Percentiles rank a stretch among this genome's conserved stretches.
Evolutionary conservation across 192 early-diverging fungal species (phyloP).

Genomic region (Oehlia diaphana): DNA sequence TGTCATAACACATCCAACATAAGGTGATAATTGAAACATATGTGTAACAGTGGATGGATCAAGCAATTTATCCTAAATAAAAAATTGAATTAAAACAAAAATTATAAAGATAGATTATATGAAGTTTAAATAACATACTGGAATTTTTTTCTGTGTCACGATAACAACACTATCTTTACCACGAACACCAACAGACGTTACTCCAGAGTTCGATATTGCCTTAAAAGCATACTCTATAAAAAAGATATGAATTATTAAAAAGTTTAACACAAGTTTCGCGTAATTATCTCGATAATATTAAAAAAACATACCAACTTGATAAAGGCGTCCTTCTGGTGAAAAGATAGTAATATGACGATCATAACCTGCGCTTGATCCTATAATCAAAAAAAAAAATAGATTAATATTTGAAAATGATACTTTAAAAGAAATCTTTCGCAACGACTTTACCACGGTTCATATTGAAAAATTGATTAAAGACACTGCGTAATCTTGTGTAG

Average conservation of each 20-base stretch:
- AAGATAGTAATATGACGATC: constrained; percentile 99
- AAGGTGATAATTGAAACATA: constrained; percentile 88
- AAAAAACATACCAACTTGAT: constrained; percentile 88
- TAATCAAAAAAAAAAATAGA: neutral
- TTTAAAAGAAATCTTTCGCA: neutral
- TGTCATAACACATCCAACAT: constrained; percentile 98
- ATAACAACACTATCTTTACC: constrained; percentile 95
- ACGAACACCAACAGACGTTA: constrained; percentile 94
- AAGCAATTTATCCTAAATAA: constrained; percentile 86
- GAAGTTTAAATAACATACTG: constrained; percentile 42
- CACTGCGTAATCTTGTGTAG: neutral
- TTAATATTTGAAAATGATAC: neutral
- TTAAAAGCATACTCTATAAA: constrained; percentile 97
- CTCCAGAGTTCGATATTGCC: constrained; percentile 96
- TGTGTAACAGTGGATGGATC: constrained; percentile 93
- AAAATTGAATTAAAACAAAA: constrained; percentile 1
- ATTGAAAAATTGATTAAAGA: neutral
- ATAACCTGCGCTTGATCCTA: constrained; percentile 71
- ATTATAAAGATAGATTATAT: neutral
- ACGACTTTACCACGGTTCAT: neutral
- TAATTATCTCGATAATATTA: neutral
- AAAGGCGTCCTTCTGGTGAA: constrained; percentile 98
- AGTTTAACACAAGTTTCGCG: neutral
- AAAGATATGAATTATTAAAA: neutral
- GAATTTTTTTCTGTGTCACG: constrained; percentile 97